A percentile compares a stretch with the other conserved stretches of the same genome.
phyloP scores from a whole-genome alignment of 2,329 filamentous ascomycete genomes.

The Phoma sp. region DNA sequence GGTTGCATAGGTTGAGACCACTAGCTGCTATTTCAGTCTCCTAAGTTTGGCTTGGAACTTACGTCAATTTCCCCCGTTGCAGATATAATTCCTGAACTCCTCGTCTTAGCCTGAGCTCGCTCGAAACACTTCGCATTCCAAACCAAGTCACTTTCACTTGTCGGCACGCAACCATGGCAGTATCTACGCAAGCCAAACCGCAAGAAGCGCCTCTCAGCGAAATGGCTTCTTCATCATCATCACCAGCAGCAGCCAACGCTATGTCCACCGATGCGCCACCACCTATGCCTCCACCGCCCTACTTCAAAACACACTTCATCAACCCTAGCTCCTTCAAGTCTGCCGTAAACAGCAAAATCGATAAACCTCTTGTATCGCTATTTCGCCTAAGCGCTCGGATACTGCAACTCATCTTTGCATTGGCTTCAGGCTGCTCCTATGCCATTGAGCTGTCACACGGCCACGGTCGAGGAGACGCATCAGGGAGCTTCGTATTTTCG shows the following conservation, averaged over 20 bases:
- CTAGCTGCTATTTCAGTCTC: neutral
- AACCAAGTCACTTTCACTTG: neutral
- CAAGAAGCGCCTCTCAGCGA: neutral
- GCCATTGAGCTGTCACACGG: conserved; percentile 27
- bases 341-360: conserved; percentile 26
- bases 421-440: conserved; percentile 36
- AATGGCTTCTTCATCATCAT: neutral
- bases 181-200: neutral
- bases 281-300: conserved; percentile 27
- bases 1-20: neutral
- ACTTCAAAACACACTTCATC: conserved; percentile 27
- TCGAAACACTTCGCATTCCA: neutral
- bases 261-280: conserved; percentile 9
- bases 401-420: conserved; percentile 32
- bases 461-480: conserved; percentile 3
- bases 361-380: conserved; percentile 28
- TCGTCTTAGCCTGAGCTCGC: neutral
- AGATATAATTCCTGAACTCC: neutral
- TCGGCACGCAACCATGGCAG: neutral
- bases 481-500: conserved; percentile 27
- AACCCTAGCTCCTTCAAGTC: conserved; percentile 28
- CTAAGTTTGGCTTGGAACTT: neutral
- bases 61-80: neutral
- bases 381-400: conserved; percentile 30
- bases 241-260: neutral